A percentile compares a stretch with the other conserved stretches of the same genome.
These are phyloP conservation scores for Talaromyces islandicus DNA, from an alignment of 2,329 filamentous ascomycete species.

Conservation along the genomic window DNA sequence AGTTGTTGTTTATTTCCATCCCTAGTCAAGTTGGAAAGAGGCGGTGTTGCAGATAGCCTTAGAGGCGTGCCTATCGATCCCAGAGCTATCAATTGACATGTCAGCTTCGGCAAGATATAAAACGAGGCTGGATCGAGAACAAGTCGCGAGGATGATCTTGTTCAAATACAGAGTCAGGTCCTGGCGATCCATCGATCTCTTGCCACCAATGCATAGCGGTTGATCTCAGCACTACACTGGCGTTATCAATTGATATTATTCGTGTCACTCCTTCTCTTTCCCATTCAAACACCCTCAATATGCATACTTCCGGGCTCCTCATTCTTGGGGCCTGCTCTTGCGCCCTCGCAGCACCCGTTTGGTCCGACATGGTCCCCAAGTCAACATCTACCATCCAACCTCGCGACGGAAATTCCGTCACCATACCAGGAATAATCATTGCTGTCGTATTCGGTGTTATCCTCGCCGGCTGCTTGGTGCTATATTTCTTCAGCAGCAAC, in stretches of 20 bases:
- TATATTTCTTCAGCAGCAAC: conserved; percentile 7
- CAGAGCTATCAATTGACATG: neutral
- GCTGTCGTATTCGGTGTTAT: neutral
- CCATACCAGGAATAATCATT: conserved; percentile 7
- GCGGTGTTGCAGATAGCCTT: neutral
- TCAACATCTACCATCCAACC: neutral
- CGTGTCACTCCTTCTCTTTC: neutral
- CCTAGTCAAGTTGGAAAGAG: neutral
- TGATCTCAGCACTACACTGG: neutral
- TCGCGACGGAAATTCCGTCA: neutral
- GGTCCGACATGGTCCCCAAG: neutral
- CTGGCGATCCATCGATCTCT: neutral
- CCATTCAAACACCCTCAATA: neutral
- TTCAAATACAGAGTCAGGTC: neutral
- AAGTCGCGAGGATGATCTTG: neutral
- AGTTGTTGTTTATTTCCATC: neutral
- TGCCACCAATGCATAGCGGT: neutral
- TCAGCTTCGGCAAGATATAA: neutral
- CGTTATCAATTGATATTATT: neutral
- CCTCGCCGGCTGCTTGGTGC: neutral
- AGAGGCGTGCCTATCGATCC: neutral
- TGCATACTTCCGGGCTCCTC: neutral
- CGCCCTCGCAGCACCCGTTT: neutral
- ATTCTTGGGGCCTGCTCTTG: neutral
- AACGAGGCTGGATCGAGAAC: neutral